These are phyloP conservation scores for Sclerotiophoma versabilis DNA, from an alignment of 2,329 filamentous ascomycete genomes.

Conservation along the genomic window DNA sequence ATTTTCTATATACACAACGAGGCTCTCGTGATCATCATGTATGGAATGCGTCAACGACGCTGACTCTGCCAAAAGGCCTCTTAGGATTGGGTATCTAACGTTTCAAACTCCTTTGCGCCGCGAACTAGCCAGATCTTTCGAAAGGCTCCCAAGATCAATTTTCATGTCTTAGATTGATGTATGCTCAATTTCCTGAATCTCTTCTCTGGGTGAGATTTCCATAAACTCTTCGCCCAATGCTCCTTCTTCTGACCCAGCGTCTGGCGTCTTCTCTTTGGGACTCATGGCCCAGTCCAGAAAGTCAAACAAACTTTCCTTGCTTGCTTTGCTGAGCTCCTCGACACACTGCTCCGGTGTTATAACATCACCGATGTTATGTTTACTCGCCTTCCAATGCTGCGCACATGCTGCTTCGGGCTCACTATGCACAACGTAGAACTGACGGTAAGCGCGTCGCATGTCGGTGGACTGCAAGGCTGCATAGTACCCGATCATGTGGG, in stretches of 20 bases:
- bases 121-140: background rate
- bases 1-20: too few relatives aligned
- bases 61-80: background rate
- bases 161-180: background rate
- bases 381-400: slow-evolving; percentile 32
- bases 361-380: slow-evolving; percentile 36
- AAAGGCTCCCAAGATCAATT: background rate
- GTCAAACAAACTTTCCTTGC: slow-evolving; percentile 34
- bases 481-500: slow-evolving; percentile 37
- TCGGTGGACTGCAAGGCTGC: slow-evolving; percentile 28
- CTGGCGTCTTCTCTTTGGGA: background rate
- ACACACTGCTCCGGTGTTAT: slow-evolving; percentile 39
- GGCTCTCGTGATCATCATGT: too few relatives aligned
- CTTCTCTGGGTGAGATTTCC: background rate
- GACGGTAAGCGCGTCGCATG: slow-evolving; percentile 37
- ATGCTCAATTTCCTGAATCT: background rate
- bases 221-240: background rate
- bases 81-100: background rate
- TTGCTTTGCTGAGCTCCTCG: slow-evolving; percentile 29
- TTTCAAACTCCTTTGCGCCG: background rate
- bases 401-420: slow-evolving; percentile 24
- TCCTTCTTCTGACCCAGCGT: background rate
- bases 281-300: slow-evolving; percentile 37
- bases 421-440: slow-evolving; percentile 43
- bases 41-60: background rate